These are phyloP conservation scores for Aspergillus taichungensis DNA, from an alignment of 495 filamentous ascomycete genomes.

Conservation along the genomic window DNA sequence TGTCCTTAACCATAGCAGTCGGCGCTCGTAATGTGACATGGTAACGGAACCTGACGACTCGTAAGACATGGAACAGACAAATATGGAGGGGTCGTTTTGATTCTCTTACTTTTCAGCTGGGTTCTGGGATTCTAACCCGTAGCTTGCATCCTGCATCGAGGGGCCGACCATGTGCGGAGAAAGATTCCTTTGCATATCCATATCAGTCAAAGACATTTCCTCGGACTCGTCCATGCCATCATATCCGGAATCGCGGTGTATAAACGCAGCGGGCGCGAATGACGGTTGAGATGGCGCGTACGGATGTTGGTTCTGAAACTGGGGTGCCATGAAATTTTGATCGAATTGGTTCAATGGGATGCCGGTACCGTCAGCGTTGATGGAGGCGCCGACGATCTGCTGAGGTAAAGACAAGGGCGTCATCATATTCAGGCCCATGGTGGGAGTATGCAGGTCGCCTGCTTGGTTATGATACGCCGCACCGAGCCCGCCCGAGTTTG, in stretches of 20 bases:
- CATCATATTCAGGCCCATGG: conserved; percentile 63
- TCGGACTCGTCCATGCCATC: conserved; percentile 66
- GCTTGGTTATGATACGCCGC: conserved; percentile 74
- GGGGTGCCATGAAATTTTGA: conserved; percentile 53
- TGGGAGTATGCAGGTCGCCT: conserved; percentile 85
- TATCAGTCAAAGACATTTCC: conserved; percentile 47
- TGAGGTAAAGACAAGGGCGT: conserved; percentile 78
- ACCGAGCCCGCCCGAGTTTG: conserved; percentile 77
- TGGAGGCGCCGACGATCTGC: conserved; percentile 42
- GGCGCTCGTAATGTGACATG: conserved; percentile 84
- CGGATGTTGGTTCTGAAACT: conserved; percentile 65
- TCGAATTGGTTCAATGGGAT: conserved; percentile 49
- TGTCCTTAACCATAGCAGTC: conserved; percentile 88
- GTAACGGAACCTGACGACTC: conserved; percentile 67
- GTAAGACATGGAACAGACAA: conserved; percentile 6
- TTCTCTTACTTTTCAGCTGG: conserved; percentile 46
- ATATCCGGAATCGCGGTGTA: conserved; percentile 66
- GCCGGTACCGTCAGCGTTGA: conserved; percentile 14
- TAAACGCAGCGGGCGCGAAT: conserved; percentile 73
- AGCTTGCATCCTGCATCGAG: conserved; percentile 16
- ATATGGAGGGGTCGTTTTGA: conserved; percentile 13
- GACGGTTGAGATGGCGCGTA: conserved; percentile 53
- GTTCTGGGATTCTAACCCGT: conserved; percentile 15
- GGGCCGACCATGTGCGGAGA: conserved; percentile 20
- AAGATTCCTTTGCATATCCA: conserved; percentile 30